Evolutionary conservation across 345 rosid genomes (phyloP), one percentile per base, ranked within the genome.

Genomic region (Carallia pectinifolia): DNA sequence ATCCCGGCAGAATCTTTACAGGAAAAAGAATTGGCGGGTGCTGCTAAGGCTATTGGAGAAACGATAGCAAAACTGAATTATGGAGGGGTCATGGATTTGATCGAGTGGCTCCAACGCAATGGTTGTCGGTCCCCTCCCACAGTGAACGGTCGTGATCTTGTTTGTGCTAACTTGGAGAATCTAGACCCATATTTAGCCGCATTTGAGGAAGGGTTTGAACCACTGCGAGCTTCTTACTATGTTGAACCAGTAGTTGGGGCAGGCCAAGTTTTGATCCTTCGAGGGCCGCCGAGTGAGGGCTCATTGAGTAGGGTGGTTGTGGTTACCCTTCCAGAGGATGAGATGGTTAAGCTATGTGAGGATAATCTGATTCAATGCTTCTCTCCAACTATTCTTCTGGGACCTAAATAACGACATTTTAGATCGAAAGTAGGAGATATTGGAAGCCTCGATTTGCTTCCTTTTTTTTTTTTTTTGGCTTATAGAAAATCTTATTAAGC

Each of bases 251-350:
- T 69, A 31, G 69, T 69, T 10, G 85, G 79, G 60, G 31, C 68
- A 44, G 91, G 88, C 27, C 90, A 76, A 15, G 81, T 88, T 65
- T 40, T 84, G 75, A 71, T 89, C 73, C 79, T 88, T 10, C 91
- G 86, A 0, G 34, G 88, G 10, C 68, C 71, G 7, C 58, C 69
- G 0, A 37, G 71, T 29, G 93, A 82, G 10, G 86, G 83, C 50
- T 73, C 74, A 18, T 61, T 66, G 81, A 80, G 89, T 68, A 83
- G 89, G 66, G 77, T 82, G 70, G 90, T 81, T 16, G 83, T 74
- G 85, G 81, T 84, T 18, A 88, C 84, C 27, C 77, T 91, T 7
- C 81, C 89, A 29, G 74, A 62, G 27, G 85, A 74, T 23, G 86
- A 85, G 71, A 71, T 75, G 70, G 77, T 37, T 15, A 86, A 38